These are phyloP conservation scores for Cercospora sp. DNA, from an alignment of 2,329 filamentous ascomycete genomes.

Conservation along the genomic window DNA sequence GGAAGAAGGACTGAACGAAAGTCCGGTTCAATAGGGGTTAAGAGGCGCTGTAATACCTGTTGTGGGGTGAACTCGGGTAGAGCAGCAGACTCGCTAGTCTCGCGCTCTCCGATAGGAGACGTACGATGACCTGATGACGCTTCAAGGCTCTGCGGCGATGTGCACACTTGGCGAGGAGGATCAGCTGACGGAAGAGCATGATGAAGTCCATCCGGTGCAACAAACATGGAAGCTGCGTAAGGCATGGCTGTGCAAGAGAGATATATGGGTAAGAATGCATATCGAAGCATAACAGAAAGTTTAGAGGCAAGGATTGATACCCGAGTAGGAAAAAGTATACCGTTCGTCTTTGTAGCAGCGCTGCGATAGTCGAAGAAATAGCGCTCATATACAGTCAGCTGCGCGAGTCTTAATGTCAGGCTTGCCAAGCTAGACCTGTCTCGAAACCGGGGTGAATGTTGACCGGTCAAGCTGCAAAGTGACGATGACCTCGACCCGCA, in stretches of 20 bases:
- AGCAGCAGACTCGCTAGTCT: not conserved
- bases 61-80: not conserved
- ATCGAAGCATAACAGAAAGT: not conserved
- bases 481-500: too few species aligned
- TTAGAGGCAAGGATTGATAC: not conserved
- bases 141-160: too few species aligned
- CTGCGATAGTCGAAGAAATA: not conserved
- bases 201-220: too few species aligned
- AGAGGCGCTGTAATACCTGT: not conserved
- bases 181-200: too few species aligned
- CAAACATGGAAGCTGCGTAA: not conserved
- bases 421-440: too few species aligned
- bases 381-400: not conserved
- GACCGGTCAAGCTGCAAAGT: too few species aligned
- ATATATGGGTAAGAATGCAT: too few species aligned
- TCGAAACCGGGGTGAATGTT: too few species aligned
- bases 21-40: not conserved
- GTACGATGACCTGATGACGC: too few species aligned
- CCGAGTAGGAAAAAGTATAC: not conserved
- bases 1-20: constrained; percentile 13
- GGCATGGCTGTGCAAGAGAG: too few species aligned
- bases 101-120: too few species aligned
- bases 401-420: not conserved
- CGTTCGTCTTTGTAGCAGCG: not conserved
- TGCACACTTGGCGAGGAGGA: too few species aligned